Evolutionary conservation across 495 filamentous ascomycete species (phyloP), one percentile per base, ranked within the genome.

Genomic region (Penicillium maclennaniae): DNA sequence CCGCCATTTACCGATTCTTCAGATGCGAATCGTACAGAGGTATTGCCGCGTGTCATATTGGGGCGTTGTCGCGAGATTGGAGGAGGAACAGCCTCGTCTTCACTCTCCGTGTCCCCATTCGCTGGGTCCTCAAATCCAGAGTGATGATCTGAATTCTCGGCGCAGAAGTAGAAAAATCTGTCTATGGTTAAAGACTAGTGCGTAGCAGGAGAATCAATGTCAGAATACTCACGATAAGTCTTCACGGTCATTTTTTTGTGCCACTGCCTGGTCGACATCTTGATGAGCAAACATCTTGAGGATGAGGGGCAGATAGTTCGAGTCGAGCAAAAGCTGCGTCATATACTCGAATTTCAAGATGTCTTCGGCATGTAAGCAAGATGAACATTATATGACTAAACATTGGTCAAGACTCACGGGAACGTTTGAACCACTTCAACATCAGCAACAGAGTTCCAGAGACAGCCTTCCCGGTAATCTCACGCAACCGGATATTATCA

Each of bases 301-400:
- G 15, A 96, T 85, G 23, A 98, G 72, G 0, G 93, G 93, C 15
- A 98, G 74, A 63, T 96, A 97, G 68, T 95, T 97, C 17, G 88
- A 89, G 68, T 98, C 93, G 17, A 97, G 78, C 8, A 98, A 74
- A 0, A 98, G 80, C 68, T 97, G 95, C 0, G 91, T 90, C 60
- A 98, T 73, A 63, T 97, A 97, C 69, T 98, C 93, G 56, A 92
- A 96, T 66, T 96, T 96, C 54, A 98, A 73, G 39, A 98, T 82
- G 63, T 98, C 92, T 96, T 53, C 16, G 6, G 14, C 42, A 12
- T 0, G 26, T 55, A 28, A 69, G 79, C 51, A 45, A 34, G 31
- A 47, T 20, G 41, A 27, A 19, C 15, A 16, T 3, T 3, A 41
- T 12, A 16, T 40, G 38, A 27, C 3, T 15, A 19, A 4, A 23